These are phyloP conservation scores for Sporodiniella umbellata DNA, from an alignment of 371 early-diverging fungal species.

Conservation along the genomic window DNA sequence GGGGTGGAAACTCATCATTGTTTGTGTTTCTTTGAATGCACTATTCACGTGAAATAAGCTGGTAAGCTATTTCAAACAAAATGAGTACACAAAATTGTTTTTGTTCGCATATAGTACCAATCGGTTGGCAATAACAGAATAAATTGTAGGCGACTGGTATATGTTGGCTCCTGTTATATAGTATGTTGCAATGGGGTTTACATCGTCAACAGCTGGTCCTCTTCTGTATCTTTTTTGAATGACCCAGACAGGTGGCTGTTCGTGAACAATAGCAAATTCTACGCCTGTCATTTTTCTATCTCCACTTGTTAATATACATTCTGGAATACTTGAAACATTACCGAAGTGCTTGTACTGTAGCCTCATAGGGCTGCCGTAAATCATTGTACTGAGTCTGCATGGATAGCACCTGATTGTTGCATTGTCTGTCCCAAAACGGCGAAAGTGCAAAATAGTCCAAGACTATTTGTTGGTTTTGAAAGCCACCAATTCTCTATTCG, in stretches of 20 bases:
- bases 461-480: constrained; percentile 77
- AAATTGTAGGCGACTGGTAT: constrained; percentile 89
- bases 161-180: constrained; percentile 89
- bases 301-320: not conserved
- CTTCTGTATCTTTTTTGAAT: constrained; percentile 78
- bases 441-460: constrained; percentile 94
- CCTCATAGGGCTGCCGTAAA: constrained; percentile 58
- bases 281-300: constrained; percentile 76
- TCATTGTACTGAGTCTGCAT: constrained; percentile 98
- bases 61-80: constrained; percentile 45
- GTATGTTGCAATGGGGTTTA: constrained; percentile 73
- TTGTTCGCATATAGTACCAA: constrained; percentile 53
- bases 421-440: constrained; percentile 95
- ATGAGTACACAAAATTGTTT: not conserved
- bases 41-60: constrained; percentile 67
- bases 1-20: constrained; percentile 70
- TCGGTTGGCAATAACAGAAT: constrained; percentile 78
- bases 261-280: constrained; percentile 79
- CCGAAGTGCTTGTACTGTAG: constrained; percentile 58
- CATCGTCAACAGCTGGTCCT: constrained; percentile 56
- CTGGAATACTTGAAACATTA: constrained; percentile 16
- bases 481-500: constrained; percentile 66
- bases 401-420: constrained; percentile 91
- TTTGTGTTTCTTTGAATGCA: constrained; percentile 66
- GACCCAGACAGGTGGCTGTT: constrained; percentile 81